Evolutionary conservation across 352 stramenopile genomes (phyloP).

Genomic region (Globisporangium perplexum): DNA sequence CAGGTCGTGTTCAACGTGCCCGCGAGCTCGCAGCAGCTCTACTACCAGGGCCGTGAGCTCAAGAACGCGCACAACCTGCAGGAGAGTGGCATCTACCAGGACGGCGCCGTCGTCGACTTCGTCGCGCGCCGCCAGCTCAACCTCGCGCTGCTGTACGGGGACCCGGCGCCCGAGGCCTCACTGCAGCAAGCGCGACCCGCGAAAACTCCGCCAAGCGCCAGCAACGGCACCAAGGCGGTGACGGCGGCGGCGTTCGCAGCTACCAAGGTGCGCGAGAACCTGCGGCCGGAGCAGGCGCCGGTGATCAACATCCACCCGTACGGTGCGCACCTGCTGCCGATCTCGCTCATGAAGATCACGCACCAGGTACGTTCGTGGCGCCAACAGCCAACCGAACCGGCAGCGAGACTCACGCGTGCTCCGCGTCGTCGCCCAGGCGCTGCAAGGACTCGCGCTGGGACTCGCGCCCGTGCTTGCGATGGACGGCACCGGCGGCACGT

Average conservation of each 20-base stretch:
- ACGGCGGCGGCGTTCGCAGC: background rate
- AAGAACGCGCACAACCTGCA: conserved; percentile 82
- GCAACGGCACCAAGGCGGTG: conserved; percentile 9
- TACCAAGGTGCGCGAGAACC: conserved; percentile 18
- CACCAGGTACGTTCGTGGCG: conserved; percentile 40
- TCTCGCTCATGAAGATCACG: conserved; percentile 79
- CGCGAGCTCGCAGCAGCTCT: conserved; percentile 76
- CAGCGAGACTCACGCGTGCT: background rate
- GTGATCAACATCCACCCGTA: conserved; percentile 78
- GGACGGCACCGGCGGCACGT: conserved; percentile 97
- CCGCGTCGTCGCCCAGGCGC: conserved; percentile 28
- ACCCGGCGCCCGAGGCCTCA: conserved; percentile 4
- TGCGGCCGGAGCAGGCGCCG: conserved; percentile 46
- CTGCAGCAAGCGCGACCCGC: conserved; percentile 1
- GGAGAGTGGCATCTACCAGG: conserved; percentile 80
- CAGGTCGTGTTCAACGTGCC: conserved; percentile 81
- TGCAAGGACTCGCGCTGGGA: conserved; percentile 88
- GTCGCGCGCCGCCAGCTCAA: conserved; percentile 59
- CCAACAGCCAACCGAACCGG: background rate
- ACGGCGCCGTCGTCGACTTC: conserved; percentile 75
- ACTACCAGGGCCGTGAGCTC: conserved; percentile 74
- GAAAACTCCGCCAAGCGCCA: conserved; percentile 4
- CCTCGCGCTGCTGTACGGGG: conserved; percentile 37
- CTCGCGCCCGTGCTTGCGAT: conserved; percentile 90
- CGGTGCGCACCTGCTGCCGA: conserved; percentile 63